These are phyloP conservation scores for Trichocomaceae sp. DNA, from an alignment of 2,329 filamentous ascomycete genomes.

Conservation along the genomic window DNA sequence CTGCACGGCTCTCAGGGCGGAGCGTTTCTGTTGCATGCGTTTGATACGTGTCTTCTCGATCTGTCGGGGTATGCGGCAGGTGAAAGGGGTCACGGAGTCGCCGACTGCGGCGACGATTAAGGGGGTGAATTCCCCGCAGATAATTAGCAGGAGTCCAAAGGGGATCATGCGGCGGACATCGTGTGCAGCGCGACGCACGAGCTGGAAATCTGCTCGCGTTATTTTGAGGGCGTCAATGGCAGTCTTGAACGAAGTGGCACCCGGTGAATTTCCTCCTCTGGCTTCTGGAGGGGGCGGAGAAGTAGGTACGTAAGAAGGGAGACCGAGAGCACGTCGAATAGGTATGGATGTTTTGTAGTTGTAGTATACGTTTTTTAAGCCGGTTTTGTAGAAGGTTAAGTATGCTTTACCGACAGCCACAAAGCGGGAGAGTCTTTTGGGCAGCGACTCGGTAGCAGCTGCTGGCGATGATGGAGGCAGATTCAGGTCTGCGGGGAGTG, in stretches of 20 bases:
- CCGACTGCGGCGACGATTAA: constrained; percentile 66
- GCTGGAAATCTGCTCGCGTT: constrained; percentile 63
- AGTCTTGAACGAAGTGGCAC: constrained; percentile 11
- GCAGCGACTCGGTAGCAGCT: constrained; percentile 23
- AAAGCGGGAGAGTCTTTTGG: background rate
- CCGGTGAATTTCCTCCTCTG: constrained; percentile 1
- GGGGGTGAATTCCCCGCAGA: constrained; percentile 83
- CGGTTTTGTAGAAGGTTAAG: constrained; percentile 78
- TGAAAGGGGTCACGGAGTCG: constrained; percentile 64
- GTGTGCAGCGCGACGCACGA: constrained; percentile 59
- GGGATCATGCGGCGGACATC: constrained; percentile 72
- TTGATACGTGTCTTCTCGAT: constrained; percentile 50
- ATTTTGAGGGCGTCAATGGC: constrained; percentile 24
- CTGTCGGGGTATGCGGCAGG: constrained; percentile 77
- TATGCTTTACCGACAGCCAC: constrained; percentile 63
- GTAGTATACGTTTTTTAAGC: constrained; percentile 64
- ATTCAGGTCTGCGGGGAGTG: constrained; percentile 63
- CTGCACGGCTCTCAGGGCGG: constrained; percentile 22
- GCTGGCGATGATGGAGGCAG: constrained; percentile 49
- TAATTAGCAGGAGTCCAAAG: constrained; percentile 66
- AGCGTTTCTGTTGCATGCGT: constrained; percentile 41
- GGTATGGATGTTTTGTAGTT: constrained; percentile 48
- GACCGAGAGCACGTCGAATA: constrained; percentile 25
- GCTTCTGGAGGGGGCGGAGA: constrained; percentile 20
- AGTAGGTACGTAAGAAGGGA: constrained; percentile 29